These are phyloP conservation scores for Ustulina deusta DNA, from an alignment of 2,329 filamentous ascomycete genomes.

Conservation along the genomic window DNA sequence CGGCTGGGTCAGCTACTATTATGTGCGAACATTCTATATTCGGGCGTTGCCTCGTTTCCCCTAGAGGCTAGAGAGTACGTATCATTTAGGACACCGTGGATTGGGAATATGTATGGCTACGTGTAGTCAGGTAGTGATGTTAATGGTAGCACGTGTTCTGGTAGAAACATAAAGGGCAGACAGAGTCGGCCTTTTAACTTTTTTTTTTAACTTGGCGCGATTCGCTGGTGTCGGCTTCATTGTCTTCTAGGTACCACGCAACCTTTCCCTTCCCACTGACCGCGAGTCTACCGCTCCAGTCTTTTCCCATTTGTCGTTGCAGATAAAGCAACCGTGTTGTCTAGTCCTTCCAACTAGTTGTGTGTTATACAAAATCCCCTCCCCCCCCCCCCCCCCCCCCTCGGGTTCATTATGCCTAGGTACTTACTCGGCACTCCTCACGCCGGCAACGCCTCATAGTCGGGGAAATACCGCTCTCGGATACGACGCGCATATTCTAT, in stretches of 20 bases:
- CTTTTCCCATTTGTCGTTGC: not conserved
- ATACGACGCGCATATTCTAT: slow-evolving; percentile 69
- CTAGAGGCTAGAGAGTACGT: not conserved
- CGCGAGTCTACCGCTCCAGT: not conserved
- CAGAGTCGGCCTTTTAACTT: not conserved
- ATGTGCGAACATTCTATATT: not conserved
- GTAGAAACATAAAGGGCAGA: slow-evolving; percentile 17
- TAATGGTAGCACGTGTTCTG: slow-evolving; percentile 12
- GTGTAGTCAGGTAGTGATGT: slow-evolving; percentile 22
- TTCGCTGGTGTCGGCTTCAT: not conserved
- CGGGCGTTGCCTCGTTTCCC: slow-evolving; percentile 1
- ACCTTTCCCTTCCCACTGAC: not conserved
- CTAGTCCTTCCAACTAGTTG: not conserved
- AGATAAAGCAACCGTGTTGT: not conserved
- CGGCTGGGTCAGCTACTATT: not conserved
- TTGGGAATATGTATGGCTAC: slow-evolving; percentile 17
- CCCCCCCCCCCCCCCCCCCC: too few relatives aligned
- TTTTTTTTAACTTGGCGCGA: not conserved
- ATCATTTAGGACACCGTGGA: slow-evolving; percentile 9
- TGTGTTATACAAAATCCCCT: not conserved
- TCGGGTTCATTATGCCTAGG: not conserved
- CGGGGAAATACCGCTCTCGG: slow-evolving; percentile 67
- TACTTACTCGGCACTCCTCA: not conserved
- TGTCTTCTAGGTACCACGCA: not conserved
- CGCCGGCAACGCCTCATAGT: slow-evolving; percentile 60